Percentiles rank a stretch among this genome's conserved stretches.
Evolutionary conservation across 2,329 filamentous ascomycete species (phyloP).

Genomic region (Pseudogymnoascus pannorum): DNA sequence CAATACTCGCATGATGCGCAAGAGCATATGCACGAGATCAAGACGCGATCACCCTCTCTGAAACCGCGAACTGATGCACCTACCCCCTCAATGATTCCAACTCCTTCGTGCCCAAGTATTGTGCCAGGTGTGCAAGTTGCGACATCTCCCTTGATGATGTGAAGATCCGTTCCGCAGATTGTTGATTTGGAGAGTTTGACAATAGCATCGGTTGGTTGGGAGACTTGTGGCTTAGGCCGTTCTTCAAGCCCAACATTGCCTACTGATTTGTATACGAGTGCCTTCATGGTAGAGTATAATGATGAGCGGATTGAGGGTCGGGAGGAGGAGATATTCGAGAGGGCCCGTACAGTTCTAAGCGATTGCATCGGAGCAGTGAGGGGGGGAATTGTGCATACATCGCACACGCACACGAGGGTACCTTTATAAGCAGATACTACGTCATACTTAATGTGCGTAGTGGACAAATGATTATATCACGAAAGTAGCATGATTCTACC

Average conservation of each 20-base stretch:
- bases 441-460: not conserved
- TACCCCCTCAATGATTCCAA: slow-evolving; percentile 40
- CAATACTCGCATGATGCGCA: slow-evolving; percentile 47
- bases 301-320: too few species aligned
- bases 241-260: slow-evolving; percentile 61
- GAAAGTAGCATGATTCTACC: not conserved
- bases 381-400: too few species aligned
- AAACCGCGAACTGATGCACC: slow-evolving; percentile 40
- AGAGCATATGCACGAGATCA: slow-evolving; percentile 44
- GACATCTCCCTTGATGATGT: slow-evolving; percentile 48
- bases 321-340: too few species aligned
- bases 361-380: too few species aligned
- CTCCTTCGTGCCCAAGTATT: slow-evolving; percentile 47
- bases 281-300: slow-evolving; percentile 60
- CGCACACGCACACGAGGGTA: too few species aligned
- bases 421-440: too few species aligned
- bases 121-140: slow-evolving; percentile 38
- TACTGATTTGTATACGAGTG: slow-evolving; percentile 72
- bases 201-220: slow-evolving; percentile 40
- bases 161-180: slow-evolving; percentile 49
- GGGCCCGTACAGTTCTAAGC: too few species aligned
- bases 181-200: slow-evolving; percentile 41
- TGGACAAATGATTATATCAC: not conserved
- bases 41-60: slow-evolving; percentile 42
- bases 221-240: slow-evolving; percentile 35